Evolutionary conservation across 257 asterid genomes (phyloP).

Genomic region (Lithospermum erythrorhizon): DNA sequence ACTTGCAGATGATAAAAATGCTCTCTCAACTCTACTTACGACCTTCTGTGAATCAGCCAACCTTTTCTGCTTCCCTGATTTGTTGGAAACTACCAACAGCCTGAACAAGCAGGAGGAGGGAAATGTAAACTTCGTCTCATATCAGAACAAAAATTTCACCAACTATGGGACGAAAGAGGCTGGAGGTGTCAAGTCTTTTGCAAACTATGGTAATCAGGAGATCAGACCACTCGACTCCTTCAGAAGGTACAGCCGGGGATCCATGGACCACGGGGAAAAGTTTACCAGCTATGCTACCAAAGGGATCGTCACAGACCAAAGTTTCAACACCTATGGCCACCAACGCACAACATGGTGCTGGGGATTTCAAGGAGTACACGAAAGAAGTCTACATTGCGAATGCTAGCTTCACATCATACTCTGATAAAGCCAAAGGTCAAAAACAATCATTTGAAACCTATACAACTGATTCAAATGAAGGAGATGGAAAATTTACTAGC

Average conservation of each 20-base stretch:
- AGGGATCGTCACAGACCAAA: constrained; percentile 2
- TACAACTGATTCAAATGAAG: constrained; percentile 6
- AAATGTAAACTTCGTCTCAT: neutral
- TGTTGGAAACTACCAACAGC: neutral
- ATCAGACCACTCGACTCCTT: constrained; percentile 7
- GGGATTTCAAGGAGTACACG: constrained; percentile 4
- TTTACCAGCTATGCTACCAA: constrained; percentile 10
- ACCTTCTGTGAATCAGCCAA: constrained; percentile 4
- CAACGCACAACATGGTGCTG: constrained; percentile 1
- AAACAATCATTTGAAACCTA: neutral
- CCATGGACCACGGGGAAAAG: constrained; percentile 7
- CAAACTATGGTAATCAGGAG: constrained; percentile 5
- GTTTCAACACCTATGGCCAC: constrained; percentile 12
- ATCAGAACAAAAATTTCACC: constrained; percentile 8
- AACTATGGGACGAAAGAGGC: constrained; percentile 1
- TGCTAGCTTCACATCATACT: constrained; percentile 7
- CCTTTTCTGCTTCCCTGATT: constrained; percentile 1
- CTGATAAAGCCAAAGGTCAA: constrained; percentile 7
- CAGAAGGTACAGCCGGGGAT: constrained; percentile 11
- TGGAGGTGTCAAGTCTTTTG: constrained; percentile 7
- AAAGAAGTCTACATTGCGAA: neutral
- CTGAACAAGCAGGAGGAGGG: neutral
- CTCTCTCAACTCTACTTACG: neutral
- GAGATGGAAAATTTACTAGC: constrained; percentile 4
- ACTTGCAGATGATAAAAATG: neutral